These are phyloP conservation scores for Microbotryum violaceum DNA, from an alignment of 1,284 basidiomycete species.

Conservation along the genomic window DNA sequence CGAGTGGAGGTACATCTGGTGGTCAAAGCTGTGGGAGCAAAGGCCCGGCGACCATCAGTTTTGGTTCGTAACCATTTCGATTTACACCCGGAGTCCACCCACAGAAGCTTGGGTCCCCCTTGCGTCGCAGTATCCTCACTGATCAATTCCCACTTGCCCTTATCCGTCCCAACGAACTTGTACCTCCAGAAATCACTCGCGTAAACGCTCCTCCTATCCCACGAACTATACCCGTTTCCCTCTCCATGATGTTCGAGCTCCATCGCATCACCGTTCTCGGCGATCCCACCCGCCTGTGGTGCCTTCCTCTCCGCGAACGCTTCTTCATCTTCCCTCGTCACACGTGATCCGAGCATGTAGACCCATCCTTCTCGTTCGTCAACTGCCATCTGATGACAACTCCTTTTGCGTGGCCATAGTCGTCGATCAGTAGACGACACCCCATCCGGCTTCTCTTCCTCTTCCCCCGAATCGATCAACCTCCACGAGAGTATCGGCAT, in stretches of 20 bases:
- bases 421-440: too few relatives aligned
- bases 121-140: slow-evolving; percentile 37
- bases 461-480: background rate
- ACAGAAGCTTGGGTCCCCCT: slow-evolving; percentile 40
- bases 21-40: slow-evolving; percentile 33
- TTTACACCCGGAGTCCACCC: slow-evolving; percentile 5
- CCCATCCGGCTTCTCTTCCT: background rate
- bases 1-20: slow-evolving; percentile 38
- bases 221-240: background rate
- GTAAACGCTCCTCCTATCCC: slow-evolving; percentile 5
- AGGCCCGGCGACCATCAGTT: background rate
- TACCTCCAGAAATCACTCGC: slow-evolving; percentile 40
- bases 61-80: background rate
- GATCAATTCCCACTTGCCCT: slow-evolving; percentile 39
- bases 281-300: background rate
- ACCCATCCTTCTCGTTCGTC: slow-evolving; percentile 40
- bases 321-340: background rate
- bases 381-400: slow-evolving; percentile 41
- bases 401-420: slow-evolving; percentile 35
- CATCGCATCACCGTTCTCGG: slow-evolving; percentile 2
- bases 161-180: slow-evolving; percentile 34
- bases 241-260: background rate
- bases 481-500: slow-evolving; percentile 27
- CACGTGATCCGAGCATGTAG: slow-evolving; percentile 37
- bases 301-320: slow-evolving; percentile 7